phyloP scores from a whole-genome alignment of 306 rosid species.

The Ziziphus jujuba region DNA sequence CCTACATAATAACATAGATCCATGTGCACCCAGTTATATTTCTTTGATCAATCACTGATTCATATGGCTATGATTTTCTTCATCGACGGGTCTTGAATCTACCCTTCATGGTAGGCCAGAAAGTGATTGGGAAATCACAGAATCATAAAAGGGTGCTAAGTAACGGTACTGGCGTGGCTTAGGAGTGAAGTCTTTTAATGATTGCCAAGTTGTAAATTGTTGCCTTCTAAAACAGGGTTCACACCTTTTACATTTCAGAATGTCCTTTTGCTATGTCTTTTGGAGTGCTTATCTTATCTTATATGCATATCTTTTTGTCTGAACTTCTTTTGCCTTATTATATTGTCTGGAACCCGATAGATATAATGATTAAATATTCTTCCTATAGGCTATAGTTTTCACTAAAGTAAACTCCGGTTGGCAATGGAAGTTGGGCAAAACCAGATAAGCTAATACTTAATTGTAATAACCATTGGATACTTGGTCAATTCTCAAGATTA shows the following conservation, averaged over 20 bases:
- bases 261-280: slow-evolving; percentile 4
- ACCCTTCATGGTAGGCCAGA: too few relatives aligned
- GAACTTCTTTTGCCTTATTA: slow-evolving; percentile 11
- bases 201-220: slow-evolving; percentile 1
- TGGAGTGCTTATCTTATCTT: too few relatives aligned
- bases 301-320: neutral
- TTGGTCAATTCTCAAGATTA: slow-evolving; percentile 3
- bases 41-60: too few relatives aligned
- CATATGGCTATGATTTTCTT: too few relatives aligned
- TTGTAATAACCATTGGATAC: neutral
- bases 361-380: neutral
- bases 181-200: slow-evolving; percentile 21
- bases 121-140: too few relatives aligned
- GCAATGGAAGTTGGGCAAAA: slow-evolving; percentile 10
- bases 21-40: too few relatives aligned
- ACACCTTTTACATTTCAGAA: slow-evolving; percentile 5
- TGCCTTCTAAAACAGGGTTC: neutral
- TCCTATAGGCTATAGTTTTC: slow-evolving; percentile 7
- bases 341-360: slow-evolving; percentile 2
- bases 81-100: too few relatives aligned
- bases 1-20: too few relatives aligned
- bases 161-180: slow-evolving; percentile 25
- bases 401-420: slow-evolving; percentile 2
- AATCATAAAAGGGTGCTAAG: neutral
- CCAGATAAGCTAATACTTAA: neutral